These are phyloP conservation scores for Solanum lignicaule DNA, from an alignment of 257 asterid species.

Conservation along the genomic window DNA sequence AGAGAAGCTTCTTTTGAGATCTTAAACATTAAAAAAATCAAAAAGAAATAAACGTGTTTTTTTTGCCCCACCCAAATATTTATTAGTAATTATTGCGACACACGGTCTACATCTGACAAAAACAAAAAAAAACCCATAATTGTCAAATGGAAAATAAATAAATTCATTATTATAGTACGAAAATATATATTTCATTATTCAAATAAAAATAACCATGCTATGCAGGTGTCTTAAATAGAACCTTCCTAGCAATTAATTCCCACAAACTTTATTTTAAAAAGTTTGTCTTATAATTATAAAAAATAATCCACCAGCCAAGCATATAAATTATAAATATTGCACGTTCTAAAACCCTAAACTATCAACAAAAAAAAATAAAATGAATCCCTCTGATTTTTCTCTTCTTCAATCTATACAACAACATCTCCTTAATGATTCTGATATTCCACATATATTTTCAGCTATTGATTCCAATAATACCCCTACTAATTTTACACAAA, in stretches of 20 bases:
- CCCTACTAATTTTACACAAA: not conserved
- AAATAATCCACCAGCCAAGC: not conserved
- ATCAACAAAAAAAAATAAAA: no score
- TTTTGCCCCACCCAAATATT: not conserved
- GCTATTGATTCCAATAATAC: not conserved
- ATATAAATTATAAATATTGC: not conserved
- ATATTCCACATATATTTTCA: constrained; percentile 6
- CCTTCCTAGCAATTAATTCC: not conserved
- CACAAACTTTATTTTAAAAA: not conserved
- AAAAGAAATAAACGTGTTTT: not conserved
- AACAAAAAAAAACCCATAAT: not conserved
- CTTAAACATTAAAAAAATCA: not conserved
- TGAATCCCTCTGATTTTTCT: not conserved
- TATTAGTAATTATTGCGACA: not conserved
- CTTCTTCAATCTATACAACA: constrained; percentile 29
- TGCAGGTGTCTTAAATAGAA: not conserved
- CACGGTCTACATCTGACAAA: not conserved
- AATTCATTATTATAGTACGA: not conserved
- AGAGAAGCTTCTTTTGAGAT: not conserved
- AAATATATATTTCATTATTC: not conserved
- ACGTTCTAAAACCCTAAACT: not conserved
- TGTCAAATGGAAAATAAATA: not conserved
- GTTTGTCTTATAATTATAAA: not conserved
- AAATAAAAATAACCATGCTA: not conserved
- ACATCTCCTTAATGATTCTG: constrained; percentile 23